These are phyloP conservation scores for Metarhizium humberi DNA, from an alignment of 2,329 filamentous ascomycete species.

Conservation along the genomic window DNA sequence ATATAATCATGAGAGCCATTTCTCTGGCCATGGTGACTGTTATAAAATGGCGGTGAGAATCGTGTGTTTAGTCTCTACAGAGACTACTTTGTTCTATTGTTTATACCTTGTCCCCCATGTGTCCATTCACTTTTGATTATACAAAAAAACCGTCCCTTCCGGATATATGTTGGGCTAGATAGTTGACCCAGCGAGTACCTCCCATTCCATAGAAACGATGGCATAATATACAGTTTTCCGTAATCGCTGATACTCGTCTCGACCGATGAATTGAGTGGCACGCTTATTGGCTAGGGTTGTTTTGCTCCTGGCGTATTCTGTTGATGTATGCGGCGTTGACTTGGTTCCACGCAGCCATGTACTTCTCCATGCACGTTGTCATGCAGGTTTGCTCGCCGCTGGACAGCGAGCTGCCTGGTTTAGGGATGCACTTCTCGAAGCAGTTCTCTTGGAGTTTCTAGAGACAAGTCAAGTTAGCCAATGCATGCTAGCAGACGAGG, in stretches of 20 bases:
- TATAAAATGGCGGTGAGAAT: background rate
- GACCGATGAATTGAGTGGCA: background rate
- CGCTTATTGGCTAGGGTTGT: conserved; percentile 11
- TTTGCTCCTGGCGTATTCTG: conserved; percentile 50
- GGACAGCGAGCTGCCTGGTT: conserved; percentile 58
- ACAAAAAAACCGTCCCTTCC: background rate
- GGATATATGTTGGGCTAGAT: background rate
- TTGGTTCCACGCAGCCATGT: conserved; percentile 71
- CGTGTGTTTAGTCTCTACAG: background rate
- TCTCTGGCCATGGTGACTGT: background rate
- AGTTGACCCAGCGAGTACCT: background rate
- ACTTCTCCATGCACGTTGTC: conserved; percentile 75
- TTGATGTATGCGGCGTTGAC: conserved; percentile 60
- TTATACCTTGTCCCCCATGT: background rate
- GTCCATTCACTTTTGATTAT: background rate
- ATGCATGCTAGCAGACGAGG: background rate
- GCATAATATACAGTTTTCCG: background rate
- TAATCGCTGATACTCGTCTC: background rate
- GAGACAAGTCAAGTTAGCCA: conserved; percentile 5
- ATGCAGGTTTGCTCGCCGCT: conserved; percentile 62
- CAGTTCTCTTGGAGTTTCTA: conserved; percentile 76
- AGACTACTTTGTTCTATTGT: background rate
- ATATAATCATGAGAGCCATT: background rate
- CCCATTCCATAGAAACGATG: background rate
- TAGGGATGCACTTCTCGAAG: conserved; percentile 68